A percentile compares a stretch with the other conserved stretches of the same genome.
phyloP scores from a whole-genome alignment of 2,329 filamentous ascomycete species.

The Zelopaecilomyces penicillatus region DNA sequence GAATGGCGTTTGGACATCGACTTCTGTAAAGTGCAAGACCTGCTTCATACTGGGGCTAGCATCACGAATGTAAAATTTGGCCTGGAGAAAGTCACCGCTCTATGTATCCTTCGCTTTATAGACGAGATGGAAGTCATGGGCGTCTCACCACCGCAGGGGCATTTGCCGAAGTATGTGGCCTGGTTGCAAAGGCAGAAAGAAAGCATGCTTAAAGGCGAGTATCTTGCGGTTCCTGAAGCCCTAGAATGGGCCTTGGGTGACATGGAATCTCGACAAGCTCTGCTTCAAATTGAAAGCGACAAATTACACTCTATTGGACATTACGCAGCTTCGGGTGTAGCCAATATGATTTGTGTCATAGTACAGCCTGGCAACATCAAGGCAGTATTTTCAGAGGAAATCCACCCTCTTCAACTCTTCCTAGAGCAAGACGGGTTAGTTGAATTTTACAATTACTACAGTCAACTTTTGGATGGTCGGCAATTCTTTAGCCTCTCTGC shows the following conservation, averaged over 20 bases:
- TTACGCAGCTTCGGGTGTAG: too few relatives aligned
- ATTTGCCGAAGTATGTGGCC: conserved; percentile 1
- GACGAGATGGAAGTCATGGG: not conserved
- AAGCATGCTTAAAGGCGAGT: not conserved
- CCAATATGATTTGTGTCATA: too few relatives aligned
- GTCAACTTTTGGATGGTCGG: not conserved
- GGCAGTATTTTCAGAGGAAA: not conserved
- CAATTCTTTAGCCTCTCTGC: conserved; percentile 1
- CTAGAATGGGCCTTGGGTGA: too few relatives aligned
- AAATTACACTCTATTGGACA: too few relatives aligned
- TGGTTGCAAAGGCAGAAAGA: conserved; percentile 4
- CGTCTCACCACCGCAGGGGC: not conserved
- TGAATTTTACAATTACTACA: not conserved
- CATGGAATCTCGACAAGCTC: too few relatives aligned
- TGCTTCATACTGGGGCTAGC: not conserved
- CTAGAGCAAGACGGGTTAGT: not conserved
- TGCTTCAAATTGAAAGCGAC: too few relatives aligned
- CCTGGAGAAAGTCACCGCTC: not conserved
- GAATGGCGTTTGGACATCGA: conserved; percentile 6
- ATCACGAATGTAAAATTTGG: not conserved
- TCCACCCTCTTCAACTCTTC: not conserved
- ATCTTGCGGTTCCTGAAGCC: not conserved
- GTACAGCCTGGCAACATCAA: not conserved
- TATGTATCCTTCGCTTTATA: conserved; percentile 1
- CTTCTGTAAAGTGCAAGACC: not conserved